phyloP scores from a whole-genome alignment of 2,329 filamentous ascomycete species.

The Volutella citrinella region DNA sequence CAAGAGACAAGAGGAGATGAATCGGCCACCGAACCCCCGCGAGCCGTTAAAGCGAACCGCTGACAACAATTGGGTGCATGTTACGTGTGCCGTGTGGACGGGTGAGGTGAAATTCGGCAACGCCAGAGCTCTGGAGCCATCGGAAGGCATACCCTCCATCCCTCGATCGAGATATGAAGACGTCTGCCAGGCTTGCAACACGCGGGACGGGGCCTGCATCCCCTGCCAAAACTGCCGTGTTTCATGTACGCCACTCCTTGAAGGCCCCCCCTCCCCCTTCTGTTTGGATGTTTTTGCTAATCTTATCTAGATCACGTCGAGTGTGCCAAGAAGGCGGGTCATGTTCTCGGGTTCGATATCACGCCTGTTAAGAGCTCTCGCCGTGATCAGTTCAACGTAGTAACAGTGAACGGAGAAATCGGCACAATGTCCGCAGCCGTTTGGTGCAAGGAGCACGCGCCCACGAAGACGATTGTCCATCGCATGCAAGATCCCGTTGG shows the following conservation, averaged over 20 bases:
- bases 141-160: slow-evolving; percentile 87
- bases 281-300: too few species aligned
- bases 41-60: slow-evolving; percentile 91
- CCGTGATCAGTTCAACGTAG: slow-evolving; percentile 74
- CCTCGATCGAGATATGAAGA: slow-evolving; percentile 70
- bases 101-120: slow-evolving; percentile 91
- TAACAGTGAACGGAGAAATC: slow-evolving; percentile 76
- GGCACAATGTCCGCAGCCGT: slow-evolving; percentile 82
- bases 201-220: slow-evolving; percentile 73
- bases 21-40: slow-evolving; percentile 77
- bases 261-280: too few species aligned
- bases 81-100: slow-evolving; percentile 88
- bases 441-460: slow-evolving; percentile 88
- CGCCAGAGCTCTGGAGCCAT: slow-evolving; percentile 75
- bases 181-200: slow-evolving; percentile 80
- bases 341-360: slow-evolving; percentile 85
- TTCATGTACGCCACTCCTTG: slow-evolving; percentile 36
- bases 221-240: slow-evolving; percentile 72
- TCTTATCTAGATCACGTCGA: slow-evolving; percentile 87
- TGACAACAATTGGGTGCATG: slow-evolving; percentile 98
- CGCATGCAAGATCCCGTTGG: slow-evolving; percentile 73
- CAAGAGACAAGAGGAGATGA: slow-evolving; percentile 77
- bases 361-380: slow-evolving; percentile 85
- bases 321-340: slow-evolving; percentile 81
- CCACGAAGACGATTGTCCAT: slow-evolving; percentile 70